Evolutionary conservation across 371 early-diverging fungal genomes (phyloP).

Genomic region (Mortierella sp.): DNA sequence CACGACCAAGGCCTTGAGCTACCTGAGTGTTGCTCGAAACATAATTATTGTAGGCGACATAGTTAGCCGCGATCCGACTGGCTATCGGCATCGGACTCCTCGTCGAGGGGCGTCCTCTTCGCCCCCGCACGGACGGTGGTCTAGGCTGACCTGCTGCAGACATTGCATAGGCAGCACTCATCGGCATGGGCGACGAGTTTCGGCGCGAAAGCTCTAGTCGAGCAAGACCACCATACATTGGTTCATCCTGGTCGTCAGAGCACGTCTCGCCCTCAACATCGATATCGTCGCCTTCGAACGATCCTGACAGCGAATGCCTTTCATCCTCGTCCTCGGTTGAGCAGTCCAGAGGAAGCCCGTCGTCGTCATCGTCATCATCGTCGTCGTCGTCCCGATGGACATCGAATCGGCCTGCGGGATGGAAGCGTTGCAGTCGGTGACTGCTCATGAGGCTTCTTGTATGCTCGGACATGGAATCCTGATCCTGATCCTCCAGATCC

Average conservation of each 20-base stretch:
- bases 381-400: conserved; percentile 15
- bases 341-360: conserved; percentile 25
- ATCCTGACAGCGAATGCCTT: conserved; percentile 40
- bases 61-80: conserved; percentile 45
- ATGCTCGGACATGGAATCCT: conserved; percentile 4
- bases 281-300: conserved; percentile 42
- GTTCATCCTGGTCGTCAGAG: conserved; percentile 47
- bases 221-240: conserved; percentile 44
- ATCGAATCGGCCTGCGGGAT: conserved; percentile 27
- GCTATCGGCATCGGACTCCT: conserved; percentile 40
- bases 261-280: conserved; percentile 49
- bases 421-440: conserved; percentile 17
- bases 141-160: not conserved
- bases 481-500: conserved; percentile 27
- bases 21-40: conserved; percentile 50
- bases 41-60: conserved; percentile 52
- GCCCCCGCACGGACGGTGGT: not conserved
- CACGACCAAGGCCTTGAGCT: conserved; percentile 47
- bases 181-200: conserved; percentile 51
- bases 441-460: conserved; percentile 6
- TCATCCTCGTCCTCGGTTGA: conserved; percentile 49
- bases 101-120: conserved; percentile 37
- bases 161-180: conserved; percentile 32
- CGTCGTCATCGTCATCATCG: conserved; percentile 43
- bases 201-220: conserved; percentile 44